Percentiles rank a stretch among this genome's conserved stretches.
These are phyloP conservation scores for Trifolium dubium DNA, from an alignment of 306 rosid genomes.

Conservation along the genomic window DNA sequence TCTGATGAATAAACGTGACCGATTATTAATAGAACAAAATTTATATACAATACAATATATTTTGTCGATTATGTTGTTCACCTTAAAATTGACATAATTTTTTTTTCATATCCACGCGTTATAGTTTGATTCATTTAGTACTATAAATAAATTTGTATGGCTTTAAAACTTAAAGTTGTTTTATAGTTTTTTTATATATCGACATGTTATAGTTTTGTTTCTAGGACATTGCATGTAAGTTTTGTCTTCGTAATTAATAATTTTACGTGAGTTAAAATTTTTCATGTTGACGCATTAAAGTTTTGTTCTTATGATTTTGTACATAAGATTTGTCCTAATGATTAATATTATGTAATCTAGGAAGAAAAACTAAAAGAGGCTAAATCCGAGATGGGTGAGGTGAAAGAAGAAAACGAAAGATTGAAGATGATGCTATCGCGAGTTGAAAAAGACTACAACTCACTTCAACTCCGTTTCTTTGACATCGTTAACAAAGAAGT, in stretches of 20 bases:
- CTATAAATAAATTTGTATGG: background rate
- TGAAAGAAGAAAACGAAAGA: constrained; percentile 75
- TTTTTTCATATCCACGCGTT: background rate
- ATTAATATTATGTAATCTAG: constrained; percentile 32
- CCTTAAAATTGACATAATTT: background rate
- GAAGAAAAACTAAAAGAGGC: constrained; percentile 56
- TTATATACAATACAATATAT: no score
- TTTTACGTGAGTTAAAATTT: no score
- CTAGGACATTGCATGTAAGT: background rate
- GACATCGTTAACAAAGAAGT: constrained; percentile 52
- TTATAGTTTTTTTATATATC: background rate
- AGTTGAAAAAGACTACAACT: constrained; percentile 65
- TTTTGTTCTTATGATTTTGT: background rate
- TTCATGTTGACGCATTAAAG: background rate
- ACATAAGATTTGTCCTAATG: background rate
- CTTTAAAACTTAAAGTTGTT: background rate
- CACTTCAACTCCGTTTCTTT: constrained; percentile 61
- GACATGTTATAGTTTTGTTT: background rate
- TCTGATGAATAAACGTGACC: background rate
- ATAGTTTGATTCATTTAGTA: background rate
- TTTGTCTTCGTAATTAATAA: background rate
- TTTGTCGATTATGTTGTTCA: background rate
- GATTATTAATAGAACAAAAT: background rate
- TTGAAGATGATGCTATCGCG: constrained; percentile 57
- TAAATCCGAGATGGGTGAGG: constrained; percentile 69